A percentile compares a stretch with the other conserved stretches of the same genome.
These are phyloP conservation scores for Pythium angustatum DNA, from an alignment of 352 stramenopile species.

Conservation along the genomic window DNA sequence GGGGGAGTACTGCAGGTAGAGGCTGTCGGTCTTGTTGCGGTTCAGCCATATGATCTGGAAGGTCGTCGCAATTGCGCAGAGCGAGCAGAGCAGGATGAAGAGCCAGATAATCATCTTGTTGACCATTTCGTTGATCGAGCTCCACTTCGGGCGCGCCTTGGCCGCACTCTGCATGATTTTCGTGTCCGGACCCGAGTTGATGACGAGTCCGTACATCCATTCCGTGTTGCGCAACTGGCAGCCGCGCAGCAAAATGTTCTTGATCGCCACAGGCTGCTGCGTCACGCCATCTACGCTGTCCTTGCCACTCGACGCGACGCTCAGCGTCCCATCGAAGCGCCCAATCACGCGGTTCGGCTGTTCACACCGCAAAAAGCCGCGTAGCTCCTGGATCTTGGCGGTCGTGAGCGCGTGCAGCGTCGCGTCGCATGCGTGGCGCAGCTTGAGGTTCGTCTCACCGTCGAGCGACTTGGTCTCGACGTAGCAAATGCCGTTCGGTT, in stretches of 20 bases:
- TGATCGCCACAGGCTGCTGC: slow-evolving; percentile 67
- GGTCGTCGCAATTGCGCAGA: slow-evolving; percentile 60
- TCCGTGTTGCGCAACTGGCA: slow-evolving; percentile 89
- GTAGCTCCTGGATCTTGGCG: slow-evolving; percentile 41
- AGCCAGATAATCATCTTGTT: slow-evolving; percentile 84
- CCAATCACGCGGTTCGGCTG: slow-evolving; percentile 82
- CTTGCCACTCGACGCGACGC: slow-evolving; percentile 23
- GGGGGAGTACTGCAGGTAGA: slow-evolving; percentile 56
- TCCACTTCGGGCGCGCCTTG: slow-evolving; percentile 69
- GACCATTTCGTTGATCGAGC: slow-evolving; percentile 78
- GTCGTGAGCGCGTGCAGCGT: slow-evolving; percentile 48
- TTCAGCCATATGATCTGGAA: slow-evolving; percentile 65
- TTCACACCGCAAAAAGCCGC: slow-evolving; percentile 62
- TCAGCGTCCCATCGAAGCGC: slow-evolving; percentile 73
- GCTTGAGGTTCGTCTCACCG: slow-evolving; percentile 93
- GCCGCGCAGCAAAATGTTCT: slow-evolving; percentile 89
- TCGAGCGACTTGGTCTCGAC: slow-evolving; percentile 92
- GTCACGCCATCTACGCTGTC: slow-evolving; percentile 27
- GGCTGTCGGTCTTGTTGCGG: slow-evolving; percentile 45
- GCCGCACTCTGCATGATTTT: slow-evolving; percentile 85
- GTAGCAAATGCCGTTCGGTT: slow-evolving; percentile 81
- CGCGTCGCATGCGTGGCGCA: slow-evolving; percentile 66
- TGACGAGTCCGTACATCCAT: slow-evolving; percentile 85
- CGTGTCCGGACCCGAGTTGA: slow-evolving; percentile 86
- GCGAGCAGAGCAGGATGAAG: slow-evolving; percentile 59